Evolutionary conservation across 345 rosid genomes (phyloP).

Genomic region (Eucalyptus coolabah): DNA sequence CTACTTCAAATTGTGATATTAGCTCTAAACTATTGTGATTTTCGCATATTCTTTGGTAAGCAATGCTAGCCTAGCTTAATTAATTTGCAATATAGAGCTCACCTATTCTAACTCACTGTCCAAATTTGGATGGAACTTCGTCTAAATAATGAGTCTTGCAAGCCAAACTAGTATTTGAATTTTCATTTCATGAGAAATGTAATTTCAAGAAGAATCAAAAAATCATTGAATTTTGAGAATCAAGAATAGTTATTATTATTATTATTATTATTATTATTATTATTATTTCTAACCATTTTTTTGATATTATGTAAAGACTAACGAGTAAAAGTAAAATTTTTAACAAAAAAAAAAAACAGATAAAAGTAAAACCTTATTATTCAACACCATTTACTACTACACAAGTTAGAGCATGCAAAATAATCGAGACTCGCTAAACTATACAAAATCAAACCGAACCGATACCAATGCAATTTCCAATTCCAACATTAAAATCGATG

Average conservation of each 20-base stretch:
- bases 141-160: too few species aligned
- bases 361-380: too few species aligned
- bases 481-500: rapidly evolving
- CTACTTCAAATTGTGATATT: too few species aligned
- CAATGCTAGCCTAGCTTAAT: rapidly evolving
- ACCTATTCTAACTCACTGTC: rapidly evolving
- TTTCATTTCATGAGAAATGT: rapidly evolving
- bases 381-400: rapidly evolving
- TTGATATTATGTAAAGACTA: rapidly evolving
- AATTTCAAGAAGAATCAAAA: rapidly evolving
- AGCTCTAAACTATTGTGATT: rapidly evolving
- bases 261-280: too few species aligned
- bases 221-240: too few species aligned
- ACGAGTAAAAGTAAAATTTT: rapidly evolving
- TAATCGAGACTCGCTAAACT: rapidly evolving
- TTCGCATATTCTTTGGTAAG: rapidly evolving
- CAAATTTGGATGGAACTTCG: too few species aligned
- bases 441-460: rapidly evolving
- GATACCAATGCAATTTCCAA: rapidly evolving
- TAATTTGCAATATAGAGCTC: rapidly evolving
- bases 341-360: too few species aligned
- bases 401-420: too few species aligned
- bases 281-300: rapidly evolving
- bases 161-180: too few species aligned
- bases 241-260: too few species aligned